Base-by-base conservation (phyloP, 2,329 filamentous ascomycete genomes). In the Colletotrichum sp. region DNA sequence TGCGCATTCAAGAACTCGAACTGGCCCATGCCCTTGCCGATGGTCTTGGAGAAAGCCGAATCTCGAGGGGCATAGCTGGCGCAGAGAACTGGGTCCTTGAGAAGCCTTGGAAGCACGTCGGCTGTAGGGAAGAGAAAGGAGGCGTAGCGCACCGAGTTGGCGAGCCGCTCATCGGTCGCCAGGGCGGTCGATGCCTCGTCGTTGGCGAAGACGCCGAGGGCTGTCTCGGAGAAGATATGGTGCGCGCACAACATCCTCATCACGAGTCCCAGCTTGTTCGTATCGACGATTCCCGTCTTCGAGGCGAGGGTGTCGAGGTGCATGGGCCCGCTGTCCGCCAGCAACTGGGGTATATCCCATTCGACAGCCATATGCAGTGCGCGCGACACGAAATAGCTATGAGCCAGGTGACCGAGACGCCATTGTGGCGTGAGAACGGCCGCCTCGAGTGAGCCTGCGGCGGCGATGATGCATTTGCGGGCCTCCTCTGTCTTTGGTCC, bases 351-450 rank as follows among this genome's bases (percentile, higher is more conserved):
- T n/a, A 76, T 59, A 24, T 72, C 39, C 73, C 69, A 72, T 39
- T 76, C 73, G 16, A 72, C 73, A 7, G 39, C 73, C 69, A 76
- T 72, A 26, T 76, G 73, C n/a, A 72, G 73, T 26, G 69, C 69
- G 39, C 69, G 73, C 13, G 73, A 64, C 26, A 72, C 63, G 24
- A 59, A 68, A 12, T 76, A 76, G 44, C 24, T 63, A 32, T 72
- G 62, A 5, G 73, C 69, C 32, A 76, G 30, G 26, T 76, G 73
- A 18, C 63, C 55, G 32, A 72, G 69, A 12, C 69, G 73, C 73
- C 69, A 76, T 10, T 76, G 73, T 9, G 73, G 73, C 39, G 73
- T 64, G n/a, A 72, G 18, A 8, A 76, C 28, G 10, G 73, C 64
- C n/a, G 70, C 57, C 32, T 69, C 70, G 44, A 69, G 69, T 5